Evolutionary conservation across 768 basidiomycete species (phyloP).

Genomic region (Boletus pseudo-olivaceus): DNA sequence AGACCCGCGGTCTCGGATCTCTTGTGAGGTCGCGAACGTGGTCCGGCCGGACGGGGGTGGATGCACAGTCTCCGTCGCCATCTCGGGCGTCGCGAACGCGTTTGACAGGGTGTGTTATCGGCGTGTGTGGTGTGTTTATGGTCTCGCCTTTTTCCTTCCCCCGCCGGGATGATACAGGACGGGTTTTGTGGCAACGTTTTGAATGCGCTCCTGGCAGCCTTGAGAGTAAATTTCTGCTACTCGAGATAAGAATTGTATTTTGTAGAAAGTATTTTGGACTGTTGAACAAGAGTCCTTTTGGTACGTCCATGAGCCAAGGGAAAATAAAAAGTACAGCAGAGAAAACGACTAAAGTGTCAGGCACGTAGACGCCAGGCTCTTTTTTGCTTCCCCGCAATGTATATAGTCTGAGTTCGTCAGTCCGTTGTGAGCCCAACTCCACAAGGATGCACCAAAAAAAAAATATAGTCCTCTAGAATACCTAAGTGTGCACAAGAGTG

Average conservation of each 20-base stretch:
- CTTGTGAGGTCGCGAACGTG: constrained; percentile 52
- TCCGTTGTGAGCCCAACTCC: background rate
- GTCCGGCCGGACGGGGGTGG: background rate
- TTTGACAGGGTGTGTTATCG: background rate
- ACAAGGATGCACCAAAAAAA: background rate
- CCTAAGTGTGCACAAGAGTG: background rate
- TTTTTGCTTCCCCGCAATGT: constrained; percentile 4
- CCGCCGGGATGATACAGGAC: too few relatives aligned
- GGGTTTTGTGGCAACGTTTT: too few relatives aligned
- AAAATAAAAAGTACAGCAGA: background rate
- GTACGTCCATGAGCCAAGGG: background rate
- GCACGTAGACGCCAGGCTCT: background rate
- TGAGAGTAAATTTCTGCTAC: too few relatives aligned
- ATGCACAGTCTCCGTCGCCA: background rate
- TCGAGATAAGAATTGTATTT: too few relatives aligned
- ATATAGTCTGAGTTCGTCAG: background rate
- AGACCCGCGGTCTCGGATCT: constrained; percentile 72
- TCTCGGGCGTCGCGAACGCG: background rate
- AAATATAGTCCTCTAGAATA: constrained; percentile 12
- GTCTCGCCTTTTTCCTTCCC: too few relatives aligned
- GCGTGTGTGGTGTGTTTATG: too few relatives aligned
- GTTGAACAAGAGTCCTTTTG: too few relatives aligned
- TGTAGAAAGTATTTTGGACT: too few relatives aligned
- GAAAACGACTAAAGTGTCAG: background rate
- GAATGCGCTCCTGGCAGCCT: too few relatives aligned